Conservation (phyloP, 257 asterid genomes). For the Thymus quinquecostatus region DNA sequence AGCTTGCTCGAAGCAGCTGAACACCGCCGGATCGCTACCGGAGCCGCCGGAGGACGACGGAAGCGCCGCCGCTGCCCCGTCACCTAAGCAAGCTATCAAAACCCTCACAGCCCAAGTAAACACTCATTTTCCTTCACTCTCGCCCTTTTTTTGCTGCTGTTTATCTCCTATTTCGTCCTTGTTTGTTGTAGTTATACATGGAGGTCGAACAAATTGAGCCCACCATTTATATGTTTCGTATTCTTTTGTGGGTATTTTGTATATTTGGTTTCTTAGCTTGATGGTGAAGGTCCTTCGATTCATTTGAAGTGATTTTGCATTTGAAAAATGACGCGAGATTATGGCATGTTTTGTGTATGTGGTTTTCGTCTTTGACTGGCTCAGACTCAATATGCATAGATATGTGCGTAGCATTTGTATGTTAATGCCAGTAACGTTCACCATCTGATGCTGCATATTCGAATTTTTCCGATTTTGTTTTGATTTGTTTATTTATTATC, state of each 20-base stretch:
- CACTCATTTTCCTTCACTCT: not conserved
- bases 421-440: not conserved
- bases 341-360: not conserved
- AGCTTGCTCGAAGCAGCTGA: slow-evolving; percentile 81
- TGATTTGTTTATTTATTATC: not conserved
- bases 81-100: slow-evolving; percentile 67
- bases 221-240: not conserved
- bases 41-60: slow-evolving; percentile 59
- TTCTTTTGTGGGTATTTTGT: not conserved
- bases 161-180: not conserved
- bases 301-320: not conserved
- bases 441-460: slow-evolving; percentile 14
- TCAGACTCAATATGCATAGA: not conserved
- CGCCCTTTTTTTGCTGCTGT: not conserved
- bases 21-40: slow-evolving; percentile 64
- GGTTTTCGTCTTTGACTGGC: not conserved
- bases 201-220: not conserved
- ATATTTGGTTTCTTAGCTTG: not conserved
- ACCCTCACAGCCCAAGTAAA: slow-evolving; percentile 79
- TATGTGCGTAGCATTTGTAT: slow-evolving; percentile 22
- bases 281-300: not conserved
- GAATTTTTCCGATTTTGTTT: slow-evolving; percentile 5
- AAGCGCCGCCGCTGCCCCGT: slow-evolving; percentile 48
- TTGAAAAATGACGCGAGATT: not conserved
- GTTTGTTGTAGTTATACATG: not conserved